Percentiles rank a stretch among this genome's conserved stretches.
Conservation (phyloP, 129 eudicot species). For the Solidago caesia region DNA sequence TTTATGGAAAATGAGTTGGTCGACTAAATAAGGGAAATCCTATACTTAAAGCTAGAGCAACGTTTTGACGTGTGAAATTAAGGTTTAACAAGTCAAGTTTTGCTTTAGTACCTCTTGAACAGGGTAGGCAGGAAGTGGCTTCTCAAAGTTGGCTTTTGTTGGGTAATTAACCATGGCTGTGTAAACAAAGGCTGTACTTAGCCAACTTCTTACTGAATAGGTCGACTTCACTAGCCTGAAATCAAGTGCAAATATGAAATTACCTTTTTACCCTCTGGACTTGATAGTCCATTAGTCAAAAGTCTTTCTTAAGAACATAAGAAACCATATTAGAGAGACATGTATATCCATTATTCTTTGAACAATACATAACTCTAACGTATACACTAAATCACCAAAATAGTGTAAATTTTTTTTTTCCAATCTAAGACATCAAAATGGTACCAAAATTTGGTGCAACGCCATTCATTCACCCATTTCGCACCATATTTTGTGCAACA, state of each 20-base stretch:
- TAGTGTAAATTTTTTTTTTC: too few species aligned
- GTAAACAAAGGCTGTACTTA: conserved; percentile 4
- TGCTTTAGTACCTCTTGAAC: neutral
- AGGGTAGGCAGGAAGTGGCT: conserved; percentile 12
- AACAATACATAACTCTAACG: too few species aligned
- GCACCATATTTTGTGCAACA: too few species aligned
- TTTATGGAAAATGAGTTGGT: too few species aligned
- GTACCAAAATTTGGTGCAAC: too few species aligned
- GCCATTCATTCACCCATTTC: too few species aligned
- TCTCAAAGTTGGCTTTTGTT: neutral
- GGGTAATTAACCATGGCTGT: conserved; percentile 11
- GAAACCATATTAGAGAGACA: neutral
- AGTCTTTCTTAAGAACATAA: neutral
- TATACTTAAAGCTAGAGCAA: too few species aligned
- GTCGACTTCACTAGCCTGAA: neutral
- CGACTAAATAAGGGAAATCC: too few species aligned
- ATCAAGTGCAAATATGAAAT: neutral
- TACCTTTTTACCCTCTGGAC: neutral
- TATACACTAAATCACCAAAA: too few species aligned
- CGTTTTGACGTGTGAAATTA: too few species aligned
- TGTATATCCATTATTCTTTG: too few species aligned
- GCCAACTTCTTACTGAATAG: neutral
- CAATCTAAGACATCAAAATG: too few species aligned
- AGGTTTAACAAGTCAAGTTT: neutral
- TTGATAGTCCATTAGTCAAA: neutral